Base-by-base conservation (phyloP, 2,329 filamentous ascomycete species). In the Pseudopyricularia cyperi region DNA sequence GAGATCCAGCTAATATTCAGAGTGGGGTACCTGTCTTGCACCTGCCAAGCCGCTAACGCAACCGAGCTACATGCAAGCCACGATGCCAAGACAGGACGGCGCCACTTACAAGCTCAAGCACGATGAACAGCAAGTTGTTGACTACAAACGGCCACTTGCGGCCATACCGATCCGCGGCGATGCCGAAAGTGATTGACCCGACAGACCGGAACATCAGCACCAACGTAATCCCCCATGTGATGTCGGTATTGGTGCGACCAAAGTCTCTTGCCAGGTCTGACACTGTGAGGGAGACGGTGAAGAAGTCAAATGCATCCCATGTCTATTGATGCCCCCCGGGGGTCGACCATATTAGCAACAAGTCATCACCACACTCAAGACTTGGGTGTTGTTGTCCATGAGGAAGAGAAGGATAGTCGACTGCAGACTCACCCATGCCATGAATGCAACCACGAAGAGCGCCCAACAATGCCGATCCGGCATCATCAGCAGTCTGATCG, bases 111-210 rank as follows among this genome's bases (percentile, higher is more conserved):
- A 57, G 44, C 61, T 85, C 79, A 17, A 85, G 66, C 7, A 79
- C 61, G 17, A 78, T 79, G 24, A 63, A 54, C 3, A 72, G 68
- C 54, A 89, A 71, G 80, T 90, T 85, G 70, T 91, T 90, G 59
- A 79, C 59, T 4, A 89, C 83, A 82, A 90, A 87, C 44, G 85
- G 85, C 82, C 85, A 87, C 61, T 79, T 80, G 48, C 77, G 67
- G 4, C 77, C 77, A 56, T 77, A 81, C 34, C 75, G 69, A 64
- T 81, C 77, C 19, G 72, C 66, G 0, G 73, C 73, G 26, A 79
- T 68, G 55, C 77, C 77, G 52, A 80, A 80, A 9, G 71, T 19
- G 44, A 78, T 64, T 4, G 76, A 73, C 0, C 77, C 77, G 11
- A 78, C 66, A 5, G 76, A 76, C 52, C 79, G 73, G 56, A 82